A percentile compares a stretch with the other conserved stretches of the same genome.
Conservation (phyloP, 495 filamentous ascomycete genomes). For the Aeminium ludgeri region DNA sequence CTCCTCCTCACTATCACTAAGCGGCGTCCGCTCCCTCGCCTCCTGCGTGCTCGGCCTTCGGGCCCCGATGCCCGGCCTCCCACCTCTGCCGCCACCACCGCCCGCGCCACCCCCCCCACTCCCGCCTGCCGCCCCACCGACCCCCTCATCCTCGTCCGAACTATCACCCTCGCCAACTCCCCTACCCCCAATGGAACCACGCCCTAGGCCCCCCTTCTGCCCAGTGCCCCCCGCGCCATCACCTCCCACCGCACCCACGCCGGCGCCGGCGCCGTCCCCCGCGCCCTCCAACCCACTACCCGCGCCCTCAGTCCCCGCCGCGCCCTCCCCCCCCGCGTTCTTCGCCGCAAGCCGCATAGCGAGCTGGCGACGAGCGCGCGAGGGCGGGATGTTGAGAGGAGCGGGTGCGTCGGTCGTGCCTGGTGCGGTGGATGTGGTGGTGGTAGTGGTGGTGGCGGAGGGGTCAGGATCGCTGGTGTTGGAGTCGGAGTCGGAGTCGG, state of each 20-base stretch:
- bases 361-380: constrained; percentile 70
- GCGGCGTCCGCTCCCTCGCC: constrained; percentile 11
- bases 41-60: constrained; percentile 15
- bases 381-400: constrained; percentile 63
- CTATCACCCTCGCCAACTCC: constrained; percentile 2
- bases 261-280: too few species aligned
- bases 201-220: background rate
- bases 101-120: too few species aligned
- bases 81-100: constrained; percentile 1
- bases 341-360: constrained; percentile 68
- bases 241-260: too few species aligned
- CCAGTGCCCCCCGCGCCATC: background rate
- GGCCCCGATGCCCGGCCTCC: background rate
- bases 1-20: constrained; percentile 16
- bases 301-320: constrained; percentile 8
- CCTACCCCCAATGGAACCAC: constrained; percentile 1
- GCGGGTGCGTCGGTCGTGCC: constrained; percentile 35
- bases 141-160: constrained; percentile 11
- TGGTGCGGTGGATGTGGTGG: too few species aligned
- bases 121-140: constrained; percentile 1
- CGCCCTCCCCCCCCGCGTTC: constrained; percentile 5
- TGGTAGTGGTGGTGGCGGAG: too few species aligned
- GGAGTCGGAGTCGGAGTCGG: too few species aligned
- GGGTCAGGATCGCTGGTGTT: too few species aligned
- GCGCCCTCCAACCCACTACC: constrained; percentile 8